These are phyloP conservation scores for Quillaja saponaria DNA, from an alignment of 306 rosid species.

Conservation along the genomic window DNA sequence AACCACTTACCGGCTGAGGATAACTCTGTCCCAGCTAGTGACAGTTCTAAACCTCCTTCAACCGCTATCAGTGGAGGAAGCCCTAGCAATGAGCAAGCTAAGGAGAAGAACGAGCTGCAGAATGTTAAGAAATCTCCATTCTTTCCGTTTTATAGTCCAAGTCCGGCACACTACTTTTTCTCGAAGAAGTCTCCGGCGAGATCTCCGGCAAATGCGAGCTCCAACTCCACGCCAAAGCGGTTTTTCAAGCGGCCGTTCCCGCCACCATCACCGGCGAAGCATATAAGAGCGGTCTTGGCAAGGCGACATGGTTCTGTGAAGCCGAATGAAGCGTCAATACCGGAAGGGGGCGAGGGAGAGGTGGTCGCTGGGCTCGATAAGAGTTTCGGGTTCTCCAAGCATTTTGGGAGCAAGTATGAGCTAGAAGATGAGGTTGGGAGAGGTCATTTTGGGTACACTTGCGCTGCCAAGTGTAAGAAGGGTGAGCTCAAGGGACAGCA, in stretches of 20 bases:
- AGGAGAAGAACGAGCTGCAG: slow-evolving; percentile 12
- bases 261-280: slow-evolving; percentile 96
- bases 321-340: slow-evolving; percentile 68
- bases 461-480: slow-evolving; percentile 67
- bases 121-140: slow-evolving; percentile 69
- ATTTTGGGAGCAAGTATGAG: slow-evolving; percentile 69
- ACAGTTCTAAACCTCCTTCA: slow-evolving; percentile 17
- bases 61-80: slow-evolving; percentile 39
- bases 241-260: slow-evolving; percentile 68
- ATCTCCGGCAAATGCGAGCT: slow-evolving; percentile 57
- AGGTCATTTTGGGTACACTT: slow-evolving; percentile 90
- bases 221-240: slow-evolving; percentile 64
- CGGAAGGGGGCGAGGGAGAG: slow-evolving; percentile 67
- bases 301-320: slow-evolving; percentile 80
- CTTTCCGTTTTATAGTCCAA: slow-evolving; percentile 73
- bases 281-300: slow-evolving; percentile 63
- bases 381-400: slow-evolving; percentile 86
- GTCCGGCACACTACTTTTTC: slow-evolving; percentile 72
- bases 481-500: slow-evolving; percentile 69
- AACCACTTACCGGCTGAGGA: slow-evolving; percentile 7
- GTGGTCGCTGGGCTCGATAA: slow-evolving; percentile 60
- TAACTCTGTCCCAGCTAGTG: slow-evolving; percentile 21
- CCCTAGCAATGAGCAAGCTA: slow-evolving; percentile 24
- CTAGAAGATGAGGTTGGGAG: slow-evolving; percentile 85
- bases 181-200: slow-evolving; percentile 87